Conservation (phyloP, 192 early-diverging fungal genomes). For the Haplosporangium gracile region DNA sequence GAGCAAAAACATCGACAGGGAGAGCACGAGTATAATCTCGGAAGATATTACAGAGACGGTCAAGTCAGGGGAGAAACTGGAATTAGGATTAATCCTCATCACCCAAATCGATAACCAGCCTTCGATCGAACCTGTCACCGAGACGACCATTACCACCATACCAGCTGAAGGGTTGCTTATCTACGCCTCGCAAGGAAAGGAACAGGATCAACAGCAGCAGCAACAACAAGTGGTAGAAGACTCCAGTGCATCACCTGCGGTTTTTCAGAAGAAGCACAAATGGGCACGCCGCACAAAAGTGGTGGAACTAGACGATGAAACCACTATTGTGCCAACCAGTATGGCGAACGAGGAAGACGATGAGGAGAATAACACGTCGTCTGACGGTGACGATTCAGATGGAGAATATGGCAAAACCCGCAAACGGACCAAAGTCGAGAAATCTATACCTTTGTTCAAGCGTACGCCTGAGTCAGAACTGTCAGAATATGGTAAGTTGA, state of each 20-base stretch:
- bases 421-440: background rate
- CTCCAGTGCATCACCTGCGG: background rate
- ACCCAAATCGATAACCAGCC: background rate
- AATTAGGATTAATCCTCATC: background rate
- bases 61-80: background rate
- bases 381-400: background rate
- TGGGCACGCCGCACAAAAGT: constrained; percentile 9
- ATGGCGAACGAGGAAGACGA: background rate
- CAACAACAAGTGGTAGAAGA: background rate
- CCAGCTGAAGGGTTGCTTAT: background rate
- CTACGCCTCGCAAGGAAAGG: background rate
- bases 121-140: background rate
- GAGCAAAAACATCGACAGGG: background rate
- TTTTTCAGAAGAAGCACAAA: background rate
- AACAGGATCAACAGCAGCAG: background rate
- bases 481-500: background rate
- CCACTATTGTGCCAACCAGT: background rate
- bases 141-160: background rate
- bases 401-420: background rate
- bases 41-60: background rate
- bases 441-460: background rate
- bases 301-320: background rate
- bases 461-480: background rate
- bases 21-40: background rate
- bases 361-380: background rate